Percentiles rank a stretch among this genome's conserved stretches.
Evolutionary conservation across 208 protist genomes (phyloP).

Genomic region (Kentomonas sorsogonicus): DNA sequence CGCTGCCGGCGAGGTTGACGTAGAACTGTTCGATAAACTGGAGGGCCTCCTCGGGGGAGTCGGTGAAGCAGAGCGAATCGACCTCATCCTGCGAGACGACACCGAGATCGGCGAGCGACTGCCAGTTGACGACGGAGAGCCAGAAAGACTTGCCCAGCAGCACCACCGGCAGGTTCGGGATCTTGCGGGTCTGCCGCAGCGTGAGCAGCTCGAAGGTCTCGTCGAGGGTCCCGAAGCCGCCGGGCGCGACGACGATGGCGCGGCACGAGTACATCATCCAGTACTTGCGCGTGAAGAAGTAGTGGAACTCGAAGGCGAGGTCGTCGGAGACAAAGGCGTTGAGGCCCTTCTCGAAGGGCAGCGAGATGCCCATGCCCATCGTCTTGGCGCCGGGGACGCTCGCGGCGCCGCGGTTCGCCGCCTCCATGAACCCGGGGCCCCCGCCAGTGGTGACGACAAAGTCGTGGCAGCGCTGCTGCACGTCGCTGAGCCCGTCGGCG

Average conservation of each 20-base stretch:
- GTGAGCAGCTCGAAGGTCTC: slow-evolving; percentile 91
- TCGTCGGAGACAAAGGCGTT: slow-evolving; percentile 81
- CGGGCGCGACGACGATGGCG: slow-evolving; percentile 84
- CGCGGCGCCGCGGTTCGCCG: slow-evolving; percentile 84
- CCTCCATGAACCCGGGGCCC: slow-evolving; percentile 92
- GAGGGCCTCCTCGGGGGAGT: slow-evolving; percentile 82
- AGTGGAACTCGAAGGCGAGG: slow-evolving; percentile 93
- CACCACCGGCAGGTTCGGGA: slow-evolving; percentile 80
- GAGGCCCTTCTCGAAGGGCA: slow-evolving; percentile 91
- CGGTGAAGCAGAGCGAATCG: slow-evolving; percentile 79
- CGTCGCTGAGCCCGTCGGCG: slow-evolving; percentile 12
- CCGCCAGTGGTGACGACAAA: slow-evolving; percentile 89
- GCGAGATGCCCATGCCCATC: slow-evolving; percentile 91
- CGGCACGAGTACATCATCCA: slow-evolving; percentile 94
- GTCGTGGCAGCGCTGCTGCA: slow-evolving; percentile 33
- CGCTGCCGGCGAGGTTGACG: slow-evolving; percentile 10
- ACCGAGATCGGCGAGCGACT: slow-evolving; percentile 80
- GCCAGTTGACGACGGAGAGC: slow-evolving; percentile 85
- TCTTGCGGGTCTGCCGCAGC: slow-evolving; percentile 87
- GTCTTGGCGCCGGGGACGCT: slow-evolving; percentile 61
- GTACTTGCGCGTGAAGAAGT: slow-evolving; percentile 94
- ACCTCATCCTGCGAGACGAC: slow-evolving; percentile 85
- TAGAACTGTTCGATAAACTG: slow-evolving; percentile 69
- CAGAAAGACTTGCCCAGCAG: slow-evolving; percentile 85
- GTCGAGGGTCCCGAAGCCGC: slow-evolving; percentile 90